These are phyloP conservation scores for Candida corydali DNA, from an alignment of 805 yeast species.

Conservation along the genomic window DNA sequence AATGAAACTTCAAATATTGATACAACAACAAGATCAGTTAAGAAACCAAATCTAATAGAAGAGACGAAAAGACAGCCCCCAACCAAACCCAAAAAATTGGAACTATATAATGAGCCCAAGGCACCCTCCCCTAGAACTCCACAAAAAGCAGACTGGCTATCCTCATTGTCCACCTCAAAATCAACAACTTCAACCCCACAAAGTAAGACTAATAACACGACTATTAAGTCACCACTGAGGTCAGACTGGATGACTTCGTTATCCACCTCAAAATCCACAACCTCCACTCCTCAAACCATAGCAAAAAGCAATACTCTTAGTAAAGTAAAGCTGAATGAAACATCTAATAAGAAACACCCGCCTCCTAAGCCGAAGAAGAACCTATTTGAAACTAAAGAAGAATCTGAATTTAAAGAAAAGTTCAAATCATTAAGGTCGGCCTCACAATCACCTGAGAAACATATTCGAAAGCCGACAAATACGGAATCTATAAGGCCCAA, in stretches of 20 bases:
- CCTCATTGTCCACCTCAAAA: constrained; percentile 9
- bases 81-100: too few relatives aligned
- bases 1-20: background rate
- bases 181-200: constrained; percentile 7
- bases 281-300: constrained; percentile 6
- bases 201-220: background rate
- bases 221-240: constrained; percentile 5
- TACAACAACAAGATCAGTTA: background rate
- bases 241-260: constrained; percentile 10
- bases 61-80: too few relatives aligned
- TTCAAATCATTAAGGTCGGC: constrained; percentile 5
- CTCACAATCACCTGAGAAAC: constrained; percentile 1
- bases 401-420: constrained; percentile 6
- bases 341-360: constrained; percentile 2
- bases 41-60: too few relatives aligned
- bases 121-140: constrained; percentile 7
- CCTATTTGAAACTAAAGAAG: constrained; percentile 8
- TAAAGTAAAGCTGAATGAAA: too few relatives aligned
- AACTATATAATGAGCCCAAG: too few relatives aligned
- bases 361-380: constrained; percentile 13
- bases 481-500: background rate
- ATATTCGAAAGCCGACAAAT: background rate
- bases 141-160: constrained; percentile 8
- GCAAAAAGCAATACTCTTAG: too few relatives aligned
- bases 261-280: constrained; percentile 8